phyloP scores from a whole-genome alignment of 2,329 filamentous ascomycete genomes.

The Ceratocystis smalleyi region DNA sequence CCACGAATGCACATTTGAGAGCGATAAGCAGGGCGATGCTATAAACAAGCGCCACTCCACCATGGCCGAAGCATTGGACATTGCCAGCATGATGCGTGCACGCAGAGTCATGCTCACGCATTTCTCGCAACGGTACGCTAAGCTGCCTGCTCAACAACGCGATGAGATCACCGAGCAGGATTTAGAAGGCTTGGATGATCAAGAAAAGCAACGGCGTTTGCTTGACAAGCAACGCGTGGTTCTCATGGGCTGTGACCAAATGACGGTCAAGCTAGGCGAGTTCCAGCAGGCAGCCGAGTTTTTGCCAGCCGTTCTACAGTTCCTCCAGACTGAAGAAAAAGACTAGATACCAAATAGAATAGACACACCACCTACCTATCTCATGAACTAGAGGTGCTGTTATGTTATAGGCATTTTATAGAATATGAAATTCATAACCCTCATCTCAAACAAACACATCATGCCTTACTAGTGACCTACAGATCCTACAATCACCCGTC shows the following conservation, averaged over 20 bases:
- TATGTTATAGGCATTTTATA: not conserved
- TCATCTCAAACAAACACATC: not conserved
- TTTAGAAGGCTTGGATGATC: slow-evolving; percentile 20
- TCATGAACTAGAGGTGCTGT: not conserved
- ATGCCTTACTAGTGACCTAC: not conserved
- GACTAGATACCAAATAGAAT: not conserved
- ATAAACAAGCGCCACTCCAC: slow-evolving; percentile 81
- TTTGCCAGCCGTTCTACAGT: slow-evolving; percentile 36
- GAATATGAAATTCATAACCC: not conserved
- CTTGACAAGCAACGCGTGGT: slow-evolving; percentile 40
- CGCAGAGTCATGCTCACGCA: slow-evolving; percentile 74
- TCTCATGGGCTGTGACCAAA: slow-evolving; percentile 63
- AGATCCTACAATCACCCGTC: not conserved
- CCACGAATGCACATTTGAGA: slow-evolving; percentile 92
- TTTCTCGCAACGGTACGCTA: slow-evolving; percentile 87
- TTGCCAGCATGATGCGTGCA: slow-evolving; percentile 66
- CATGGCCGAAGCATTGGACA: slow-evolving; percentile 64
- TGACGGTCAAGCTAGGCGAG: slow-evolving; percentile 56
- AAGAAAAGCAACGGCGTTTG: slow-evolving; percentile 22
- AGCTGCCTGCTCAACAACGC: slow-evolving; percentile 41
- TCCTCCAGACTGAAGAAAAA: slow-evolving; percentile 32
- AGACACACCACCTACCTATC: not conserved
- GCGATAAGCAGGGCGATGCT: slow-evolving; percentile 65
- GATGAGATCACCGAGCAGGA: slow-evolving; percentile 32
- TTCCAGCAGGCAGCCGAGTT: slow-evolving; percentile 51